phyloP scores from a whole-genome alignment of 495 filamentous ascomycete genomes.

The Xanthoparmelia taractica region DNA sequence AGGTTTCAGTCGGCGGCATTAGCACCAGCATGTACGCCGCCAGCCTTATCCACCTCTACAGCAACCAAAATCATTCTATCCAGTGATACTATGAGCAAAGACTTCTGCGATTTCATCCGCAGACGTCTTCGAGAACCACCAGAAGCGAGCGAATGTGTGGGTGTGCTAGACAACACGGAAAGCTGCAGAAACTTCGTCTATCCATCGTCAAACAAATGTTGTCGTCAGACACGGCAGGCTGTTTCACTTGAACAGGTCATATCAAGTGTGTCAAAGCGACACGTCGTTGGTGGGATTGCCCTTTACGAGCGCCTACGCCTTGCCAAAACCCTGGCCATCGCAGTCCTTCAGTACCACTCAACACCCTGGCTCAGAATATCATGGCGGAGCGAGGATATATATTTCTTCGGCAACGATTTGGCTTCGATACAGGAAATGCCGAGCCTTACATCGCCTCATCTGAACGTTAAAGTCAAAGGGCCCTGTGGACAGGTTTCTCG shows the following conservation, averaged over 20 bases:
- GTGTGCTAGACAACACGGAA: slow-evolving; percentile 19
- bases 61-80: slow-evolving; percentile 1
- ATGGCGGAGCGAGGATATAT: slow-evolving; percentile 32
- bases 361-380: slow-evolving; percentile 31
- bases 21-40: neutral
- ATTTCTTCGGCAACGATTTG: slow-evolving; percentile 26
- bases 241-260: slow-evolving; percentile 23
- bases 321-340: slow-evolving; percentile 31
- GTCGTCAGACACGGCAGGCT: slow-evolving; percentile 1
- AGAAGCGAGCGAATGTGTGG: slow-evolving; percentile 20
- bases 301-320: slow-evolving; percentile 29
- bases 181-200: slow-evolving; percentile 27
- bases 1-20: slow-evolving; percentile 16
- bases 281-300: neutral
- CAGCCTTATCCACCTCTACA: neutral
- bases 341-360: slow-evolving; percentile 33
- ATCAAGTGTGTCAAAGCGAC: slow-evolving; percentile 2
- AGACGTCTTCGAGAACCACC: slow-evolving; percentile 9
- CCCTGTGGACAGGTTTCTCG: slow-evolving; percentile 7
- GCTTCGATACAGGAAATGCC: neutral
- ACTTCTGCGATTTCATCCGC: slow-evolving; percentile 27
- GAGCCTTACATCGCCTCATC: slow-evolving; percentile 26
- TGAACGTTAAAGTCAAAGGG: slow-evolving; percentile 27
- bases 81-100: slow-evolving; percentile 17
- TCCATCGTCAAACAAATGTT: slow-evolving; percentile 10